Evolutionary conservation across 1,284 basidiomycete species (phyloP), one percentile per base, ranked within the genome.

Genomic region (Hemileia vastatrix): DNA sequence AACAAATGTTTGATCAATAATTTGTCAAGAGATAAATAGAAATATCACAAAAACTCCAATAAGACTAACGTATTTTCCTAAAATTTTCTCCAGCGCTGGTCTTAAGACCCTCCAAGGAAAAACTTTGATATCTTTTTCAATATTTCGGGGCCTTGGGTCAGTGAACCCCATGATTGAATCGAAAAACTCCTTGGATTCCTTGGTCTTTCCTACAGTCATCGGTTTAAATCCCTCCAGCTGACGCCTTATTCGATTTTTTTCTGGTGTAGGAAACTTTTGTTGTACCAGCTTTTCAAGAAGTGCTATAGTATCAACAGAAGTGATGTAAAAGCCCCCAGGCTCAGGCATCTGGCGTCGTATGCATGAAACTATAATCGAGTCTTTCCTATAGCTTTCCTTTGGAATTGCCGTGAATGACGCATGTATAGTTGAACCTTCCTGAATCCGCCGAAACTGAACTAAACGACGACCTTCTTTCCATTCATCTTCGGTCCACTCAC

Each of bases 51-150:
- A n/a, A n/a, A n/a, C n/a, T n/a, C n/a, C 48, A 27, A 4, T 4
- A 2, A 13, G 15, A 50, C 48, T 27, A 15, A 50, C 48, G 75
- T 94, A 95, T 91, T 95, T 95, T 40, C 86, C 84, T 52, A 96
- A 83, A 66, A 96, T 92, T 79, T 95, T 96, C 67, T 89, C 86
- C 64, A 97, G 77, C 0, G 91, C 90, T 64, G 84, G 82, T 4
- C 82, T 82, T 9, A 97, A 80, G 54, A 85, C 79, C 49, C 82
- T 82, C 93, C 93, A 97, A n/a, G 86, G 84, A 73, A 97, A 97
- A 1, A 96, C 91, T 78, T 97, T 97, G 74, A 97, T 83, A 72
- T 95, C 91, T 81, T 97, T 96, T 76, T 96, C 93, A 66, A 97
- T 97, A 76, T 94, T 93, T 57, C 94, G 81, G 4, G 93, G 93